Conservation (phyloP, 2,329 filamentous ascomycete genomes). For the Phialophora tarda region DNA sequence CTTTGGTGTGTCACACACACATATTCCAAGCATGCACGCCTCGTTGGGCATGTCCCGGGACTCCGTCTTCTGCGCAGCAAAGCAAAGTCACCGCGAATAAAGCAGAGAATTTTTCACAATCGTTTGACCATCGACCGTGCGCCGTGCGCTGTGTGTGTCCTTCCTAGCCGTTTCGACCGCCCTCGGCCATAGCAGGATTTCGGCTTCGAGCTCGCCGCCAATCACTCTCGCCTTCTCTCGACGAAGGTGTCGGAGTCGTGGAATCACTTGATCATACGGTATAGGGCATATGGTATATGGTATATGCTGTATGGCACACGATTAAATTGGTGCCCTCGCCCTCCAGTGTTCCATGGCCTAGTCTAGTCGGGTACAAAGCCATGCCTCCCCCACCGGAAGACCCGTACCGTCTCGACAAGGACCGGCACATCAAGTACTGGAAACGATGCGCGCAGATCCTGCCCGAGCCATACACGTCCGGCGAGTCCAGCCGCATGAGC, state of each 20-base stretch:
- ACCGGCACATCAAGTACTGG: conserved; percentile 87
- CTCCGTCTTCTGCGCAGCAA: neutral
- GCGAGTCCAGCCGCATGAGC: conserved; percentile 88
- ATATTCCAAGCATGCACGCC: neutral
- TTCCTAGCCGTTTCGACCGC: neutral
- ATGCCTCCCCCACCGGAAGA: conserved; percentile 7
- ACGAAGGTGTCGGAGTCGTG: neutral
- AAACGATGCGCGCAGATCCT: conserved; percentile 81
- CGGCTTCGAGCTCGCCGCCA: neutral
- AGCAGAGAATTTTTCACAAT: neutral
- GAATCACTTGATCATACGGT: neutral
- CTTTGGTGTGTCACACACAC: neutral
- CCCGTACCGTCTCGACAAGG: conserved; percentile 56
- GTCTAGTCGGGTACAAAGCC: neutral
- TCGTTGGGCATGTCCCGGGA: neutral
- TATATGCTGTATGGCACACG: neutral
- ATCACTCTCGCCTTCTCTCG: neutral
- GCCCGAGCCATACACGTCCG: conserved; percentile 81
- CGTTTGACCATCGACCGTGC: neutral
- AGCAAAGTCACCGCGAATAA: neutral
- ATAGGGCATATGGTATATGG: neutral
- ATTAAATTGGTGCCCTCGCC: no score
- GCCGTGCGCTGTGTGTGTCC: neutral
- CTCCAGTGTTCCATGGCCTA: no score
- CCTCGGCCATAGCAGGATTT: neutral